Evolutionary conservation across 192 early-diverging fungal genomes (phyloP).

Genomic region (Linnemannia elongata): DNA sequence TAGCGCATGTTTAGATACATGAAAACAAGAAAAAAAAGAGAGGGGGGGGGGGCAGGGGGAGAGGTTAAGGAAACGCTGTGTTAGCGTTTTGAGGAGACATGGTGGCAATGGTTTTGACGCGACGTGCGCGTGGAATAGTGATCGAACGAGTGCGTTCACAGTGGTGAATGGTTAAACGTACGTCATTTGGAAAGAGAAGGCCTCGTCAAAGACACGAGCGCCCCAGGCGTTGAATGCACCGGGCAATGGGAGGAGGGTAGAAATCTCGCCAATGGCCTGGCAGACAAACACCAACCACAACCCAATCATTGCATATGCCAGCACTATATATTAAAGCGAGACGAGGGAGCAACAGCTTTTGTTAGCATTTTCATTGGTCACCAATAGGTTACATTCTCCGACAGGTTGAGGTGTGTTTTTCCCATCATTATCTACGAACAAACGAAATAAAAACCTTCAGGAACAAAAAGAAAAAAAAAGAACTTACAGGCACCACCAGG

Average conservation of each 20-base stretch:
- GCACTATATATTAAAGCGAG: slow-evolving; percentile 46
- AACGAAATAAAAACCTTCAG: not conserved
- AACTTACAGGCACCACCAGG: slow-evolving; percentile 69
- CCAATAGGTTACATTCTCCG: not conserved
- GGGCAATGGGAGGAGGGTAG: slow-evolving; percentile 81
- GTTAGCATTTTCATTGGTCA: not conserved
- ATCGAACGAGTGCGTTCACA: not conserved
- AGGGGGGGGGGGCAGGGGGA: too few relatives aligned
- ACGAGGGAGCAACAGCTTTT: not conserved
- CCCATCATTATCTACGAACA: not conserved
- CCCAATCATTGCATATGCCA: slow-evolving; percentile 76
- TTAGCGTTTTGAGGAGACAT: too few relatives aligned
- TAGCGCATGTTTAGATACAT: not conserved
- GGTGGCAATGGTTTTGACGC: too few relatives aligned
- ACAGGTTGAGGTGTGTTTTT: not conserved
- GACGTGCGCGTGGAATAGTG: too few relatives aligned
- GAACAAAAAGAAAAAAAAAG: not conserved
- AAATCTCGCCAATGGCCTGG: slow-evolving; percentile 86
- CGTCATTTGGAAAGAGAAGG: slow-evolving; percentile 74
- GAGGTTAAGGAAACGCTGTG: not conserved
- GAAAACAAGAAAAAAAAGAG: not conserved
- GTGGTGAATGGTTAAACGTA: not conserved
- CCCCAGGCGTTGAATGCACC: slow-evolving; percentile 84
- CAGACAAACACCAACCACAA: slow-evolving; percentile 76
- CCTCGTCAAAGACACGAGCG: slow-evolving; percentile 84